Evolutionary conservation across 2,329 filamentous ascomycete genomes (phyloP).

Genomic region (Capronia epimyces): DNA sequence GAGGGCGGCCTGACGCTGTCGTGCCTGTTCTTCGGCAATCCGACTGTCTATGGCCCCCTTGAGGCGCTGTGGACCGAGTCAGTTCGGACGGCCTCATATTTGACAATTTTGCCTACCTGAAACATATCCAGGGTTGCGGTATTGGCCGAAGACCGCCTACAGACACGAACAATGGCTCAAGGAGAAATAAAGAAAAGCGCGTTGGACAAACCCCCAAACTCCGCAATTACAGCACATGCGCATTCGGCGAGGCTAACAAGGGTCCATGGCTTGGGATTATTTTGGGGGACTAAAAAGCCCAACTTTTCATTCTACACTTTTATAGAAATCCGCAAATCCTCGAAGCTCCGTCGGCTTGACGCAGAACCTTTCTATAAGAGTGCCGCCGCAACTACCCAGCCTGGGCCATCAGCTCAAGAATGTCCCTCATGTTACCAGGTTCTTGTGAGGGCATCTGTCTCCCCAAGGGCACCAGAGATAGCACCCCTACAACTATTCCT

Average conservation of each 20-base stretch:
- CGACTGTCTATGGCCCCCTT: conserved; percentile 79
- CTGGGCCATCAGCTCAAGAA: too few species aligned
- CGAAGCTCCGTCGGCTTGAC: too few species aligned
- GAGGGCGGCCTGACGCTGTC: conserved; percentile 51
- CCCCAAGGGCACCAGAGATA: too few species aligned
- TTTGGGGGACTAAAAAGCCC: background rate
- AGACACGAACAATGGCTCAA: background rate
- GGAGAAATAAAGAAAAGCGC: background rate
- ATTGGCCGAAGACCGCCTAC: conserved; percentile 4
- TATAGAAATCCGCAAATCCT: background rate
- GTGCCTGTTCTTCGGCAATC: conserved; percentile 86
- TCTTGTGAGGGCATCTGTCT: too few species aligned
- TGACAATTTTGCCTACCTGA: conserved; percentile 20
- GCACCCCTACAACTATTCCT: too few species aligned
- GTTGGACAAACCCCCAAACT: background rate
- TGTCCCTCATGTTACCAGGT: too few species aligned
- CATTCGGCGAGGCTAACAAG: background rate
- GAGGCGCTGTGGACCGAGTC: conserved; percentile 55
- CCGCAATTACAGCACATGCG: background rate
- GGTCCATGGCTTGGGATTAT: background rate
- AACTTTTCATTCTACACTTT: background rate
- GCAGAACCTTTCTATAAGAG: too few species aligned
- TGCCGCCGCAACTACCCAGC: too few species aligned
- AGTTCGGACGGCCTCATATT: background rate
- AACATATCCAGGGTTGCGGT: conserved; percentile 30